These are phyloP conservation scores for Tylopilus balloui DNA, from an alignment of 768 basidiomycete species.

Conservation along the genomic window DNA sequence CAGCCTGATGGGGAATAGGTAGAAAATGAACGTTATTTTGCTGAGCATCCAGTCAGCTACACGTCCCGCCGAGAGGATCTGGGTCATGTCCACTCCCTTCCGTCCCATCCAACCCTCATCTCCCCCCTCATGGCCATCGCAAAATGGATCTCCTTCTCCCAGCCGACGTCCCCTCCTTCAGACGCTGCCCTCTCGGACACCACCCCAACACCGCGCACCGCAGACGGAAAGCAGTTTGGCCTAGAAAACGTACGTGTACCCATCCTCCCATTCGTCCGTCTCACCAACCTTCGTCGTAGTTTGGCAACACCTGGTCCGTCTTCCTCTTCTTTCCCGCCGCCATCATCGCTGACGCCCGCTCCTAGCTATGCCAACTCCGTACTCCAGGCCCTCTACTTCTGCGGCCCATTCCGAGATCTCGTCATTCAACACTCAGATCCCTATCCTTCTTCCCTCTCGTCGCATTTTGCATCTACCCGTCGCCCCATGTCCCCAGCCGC, in stretches of 20 bases:
- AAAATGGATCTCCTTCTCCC: slow-evolving; percentile 37
- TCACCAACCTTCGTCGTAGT: slow-evolving; percentile 44
- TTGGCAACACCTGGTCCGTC: slow-evolving; percentile 91
- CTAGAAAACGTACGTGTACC: slow-evolving; percentile 81
- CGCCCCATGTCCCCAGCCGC: slow-evolving; percentile 26
- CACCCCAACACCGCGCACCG: slow-evolving; percentile 41
- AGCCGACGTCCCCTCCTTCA: slow-evolving; percentile 16
- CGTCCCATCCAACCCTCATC: no score
- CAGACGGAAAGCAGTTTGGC: slow-evolving; percentile 89
- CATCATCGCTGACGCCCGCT: slow-evolving; percentile 17
- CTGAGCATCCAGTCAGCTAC: no score
- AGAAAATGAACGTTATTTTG: no score
- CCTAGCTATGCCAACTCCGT: slow-evolving; percentile 97
- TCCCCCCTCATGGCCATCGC: slow-evolving; percentile 33
- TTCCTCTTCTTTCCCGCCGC: slow-evolving; percentile 1
- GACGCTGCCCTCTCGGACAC: slow-evolving; percentile 28
- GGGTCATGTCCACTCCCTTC: background rate
- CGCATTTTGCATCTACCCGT: slow-evolving; percentile 20
- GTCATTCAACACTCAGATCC: slow-evolving; percentile 65
- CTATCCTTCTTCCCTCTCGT: slow-evolving; percentile 32
- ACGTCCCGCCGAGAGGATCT: background rate
- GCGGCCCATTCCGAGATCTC: slow-evolving; percentile 87
- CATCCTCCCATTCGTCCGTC: background rate
- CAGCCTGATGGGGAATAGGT: background rate
- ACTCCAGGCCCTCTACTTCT: slow-evolving; percentile 94